Base-by-base conservation (phyloP, 2,329 filamentous ascomycete species). In the Stagonosporopsis tanaceti region DNA sequence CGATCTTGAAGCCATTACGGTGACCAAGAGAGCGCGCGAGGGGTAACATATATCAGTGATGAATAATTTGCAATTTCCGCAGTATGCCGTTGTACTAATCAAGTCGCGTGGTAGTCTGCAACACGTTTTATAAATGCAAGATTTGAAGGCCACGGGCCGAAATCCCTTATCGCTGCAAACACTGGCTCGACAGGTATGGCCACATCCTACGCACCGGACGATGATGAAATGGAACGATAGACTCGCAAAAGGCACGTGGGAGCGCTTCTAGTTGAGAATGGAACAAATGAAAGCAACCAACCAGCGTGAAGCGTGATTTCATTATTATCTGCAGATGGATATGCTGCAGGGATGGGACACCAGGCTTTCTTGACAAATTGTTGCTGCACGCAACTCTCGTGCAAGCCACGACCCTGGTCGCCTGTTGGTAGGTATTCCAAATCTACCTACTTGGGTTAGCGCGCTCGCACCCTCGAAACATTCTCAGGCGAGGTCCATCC, bases 361-460 rank as follows among this genome's bases (percentile, higher is more conserved):
- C 46, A 50, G 45, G 41, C 35, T 40, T 40, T 40, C 28, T 62
- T 68, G 66, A 68, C 66, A 66, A 68, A 68, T 68, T 44, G 24
- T 55, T 25, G 48, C 42, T 50, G 14, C 30, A 50, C 45, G 48
- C 44, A 37, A 57, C 44, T 48, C 32, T 39, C 37, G 17, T 20
- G 24, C 37, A 48, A 28, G 47, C 47, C 38, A 24, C 39, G 32
- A 45, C 38, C 47, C 54, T 48, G 47, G 54, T 12, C 24, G 48
- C 32, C 39, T 48, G 44, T 59, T 66, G 48, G 59, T 60, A 8
- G 22, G 65, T 66, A 73, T 73, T 73, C 65, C 61, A 72, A 72
- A 72, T 72, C 46, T 60, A 41, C 47, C 42, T 30, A 60, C 22
- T 55, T 47, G 59, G 42, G 55, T 60, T 53, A 50, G 51, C 64